Evolutionary conservation across 2,329 filamentous ascomycete genomes (phyloP), one percentile per base, ranked within the genome.

Genomic region (Aspergillus ibericus): DNA sequence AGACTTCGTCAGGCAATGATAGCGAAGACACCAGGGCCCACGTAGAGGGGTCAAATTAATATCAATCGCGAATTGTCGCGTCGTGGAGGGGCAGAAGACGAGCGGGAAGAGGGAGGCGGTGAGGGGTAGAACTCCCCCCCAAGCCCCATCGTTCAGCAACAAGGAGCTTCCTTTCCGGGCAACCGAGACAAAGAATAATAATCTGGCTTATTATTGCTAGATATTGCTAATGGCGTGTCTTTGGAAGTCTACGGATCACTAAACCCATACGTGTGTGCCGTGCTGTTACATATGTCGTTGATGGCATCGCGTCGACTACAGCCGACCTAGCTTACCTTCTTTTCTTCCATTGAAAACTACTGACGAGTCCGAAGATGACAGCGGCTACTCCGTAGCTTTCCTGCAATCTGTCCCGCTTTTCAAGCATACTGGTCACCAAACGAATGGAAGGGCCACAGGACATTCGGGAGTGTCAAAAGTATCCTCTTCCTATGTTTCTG

Each of bases 91-190:
- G 63, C 59, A 62, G 58, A 46, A 44, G 49, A 53, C 35, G 49
- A 44, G 52, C 51, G 29, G 51, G 42, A 62, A 51, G 44, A n/a
- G 49, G 58, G 47, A 65, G 60, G 63, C 63, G 63, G 63, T 65
- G 62, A 63, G 47, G 34, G 20, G 20, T 16, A n/a, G 27, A 22
- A 34, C 38, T 55, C 16, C 22, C 46, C 27, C 22, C 36, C 16
- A 42, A 38, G 36, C 36, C 36, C 36, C n/a, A 32, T 32, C 29
- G 29, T 32, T 32, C 29, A 32, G 29, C 29, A 32, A 32, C 29
- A 10, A 9, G 29, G 10, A 32, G 29, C 29, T 32, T 10, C 29
- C 29, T 32, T 32, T 32, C 29, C 29, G 38, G 18, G 10, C 38
- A 42, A 22, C 38, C 13, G 38, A 42, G 38, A 42, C 38, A 42